Base-by-base conservation (phyloP, 495 filamentous ascomycete genomes). In the Geoglossum glabrum region DNA sequence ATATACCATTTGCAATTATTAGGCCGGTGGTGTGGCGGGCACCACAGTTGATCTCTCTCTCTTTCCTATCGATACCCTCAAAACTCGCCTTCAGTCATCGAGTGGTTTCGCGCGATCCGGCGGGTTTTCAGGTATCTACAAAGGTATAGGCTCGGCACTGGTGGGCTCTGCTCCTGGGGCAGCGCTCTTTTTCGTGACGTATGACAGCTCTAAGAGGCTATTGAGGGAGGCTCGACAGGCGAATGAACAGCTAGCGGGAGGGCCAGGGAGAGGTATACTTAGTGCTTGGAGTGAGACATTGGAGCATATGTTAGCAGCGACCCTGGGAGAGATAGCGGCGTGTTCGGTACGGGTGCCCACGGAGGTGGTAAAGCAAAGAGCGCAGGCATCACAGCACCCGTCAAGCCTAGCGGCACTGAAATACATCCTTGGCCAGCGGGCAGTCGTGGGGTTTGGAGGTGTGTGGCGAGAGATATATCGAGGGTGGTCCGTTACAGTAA, bases 111-210 rank as follows among this genome's bases (percentile, higher is more conserved):
- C 81, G 66, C 74, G 83, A 21, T 79, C 83, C 7, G 85, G 84
- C 65, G 84, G 84, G 62, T 86, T 87, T 74, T 70, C 71, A 46
- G 83, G 84, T 59, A 79, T 87, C 63, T 86, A 86, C 74, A 73
- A 76, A 45, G 83, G 85, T 64, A 73, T 87, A 15, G 83, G 83
- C 31, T 76, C 73, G 40, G 82, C 82, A 4, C 67, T 88, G 31
- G 80, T 96, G 63, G 92, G 92, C n/a, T 95, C 88, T 36, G 93
- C 93, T 0, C 92, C 92, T 6, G 89, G 88, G n/a, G 92, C 92
- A 6, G 90, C 92, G 45, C 87, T 95, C 61, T 98, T 98, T 79
- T 98, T 98, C 79, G 85, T 87, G 67, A 93, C 89, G 58, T 98
- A 98, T 72, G 92, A 98, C 45, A 58, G 38, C 61, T 57, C 33